A percentile compares a stretch with the other conserved stretches of the same genome.
Conservation (phyloP, 805 yeast species). For the Sugiyamaella valdiviana region DNA sequence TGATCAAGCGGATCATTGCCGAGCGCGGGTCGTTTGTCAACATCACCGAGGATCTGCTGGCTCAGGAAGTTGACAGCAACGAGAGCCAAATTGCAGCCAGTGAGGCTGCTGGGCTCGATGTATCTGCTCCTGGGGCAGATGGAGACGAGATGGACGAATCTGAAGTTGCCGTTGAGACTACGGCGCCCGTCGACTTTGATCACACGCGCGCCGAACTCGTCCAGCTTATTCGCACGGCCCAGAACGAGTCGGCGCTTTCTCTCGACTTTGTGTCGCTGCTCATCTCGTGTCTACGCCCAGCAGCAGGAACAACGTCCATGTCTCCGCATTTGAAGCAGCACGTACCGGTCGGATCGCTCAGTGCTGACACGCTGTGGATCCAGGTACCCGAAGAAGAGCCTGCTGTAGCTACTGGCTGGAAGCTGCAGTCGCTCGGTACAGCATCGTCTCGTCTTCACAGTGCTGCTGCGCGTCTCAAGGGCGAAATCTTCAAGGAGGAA, state of each 20-base stretch:
- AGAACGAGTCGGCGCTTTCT: constrained; percentile 83
- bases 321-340: constrained; percentile 73
- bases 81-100: constrained; percentile 9
- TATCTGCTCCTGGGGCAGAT: constrained; percentile 8
- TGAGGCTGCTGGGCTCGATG: constrained; percentile 12
- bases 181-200: constrained; percentile 14
- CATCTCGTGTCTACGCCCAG: constrained; percentile 74
- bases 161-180: not conserved
- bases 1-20: constrained; percentile 51
- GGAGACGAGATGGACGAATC: constrained; percentile 25
- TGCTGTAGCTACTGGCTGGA: constrained; percentile 73
- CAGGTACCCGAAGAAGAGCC: constrained; percentile 29
- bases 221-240: constrained; percentile 44
- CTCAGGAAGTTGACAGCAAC: constrained; percentile 37
- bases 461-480: constrained; percentile 46
- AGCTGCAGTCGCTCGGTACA: constrained; percentile 57
- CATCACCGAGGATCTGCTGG: constrained; percentile 50
- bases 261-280: constrained; percentile 81
- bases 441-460: constrained; percentile 46
- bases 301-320: constrained; percentile 80
- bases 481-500: constrained; percentile 55
- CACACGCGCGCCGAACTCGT: constrained; percentile 25
- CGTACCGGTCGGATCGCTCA: constrained; percentile 68
- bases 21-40: constrained; percentile 56
- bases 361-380: constrained; percentile 29